Base-by-base conservation (phyloP, 2,329 filamentous ascomycete species). In the Phoma sp. region DNA sequence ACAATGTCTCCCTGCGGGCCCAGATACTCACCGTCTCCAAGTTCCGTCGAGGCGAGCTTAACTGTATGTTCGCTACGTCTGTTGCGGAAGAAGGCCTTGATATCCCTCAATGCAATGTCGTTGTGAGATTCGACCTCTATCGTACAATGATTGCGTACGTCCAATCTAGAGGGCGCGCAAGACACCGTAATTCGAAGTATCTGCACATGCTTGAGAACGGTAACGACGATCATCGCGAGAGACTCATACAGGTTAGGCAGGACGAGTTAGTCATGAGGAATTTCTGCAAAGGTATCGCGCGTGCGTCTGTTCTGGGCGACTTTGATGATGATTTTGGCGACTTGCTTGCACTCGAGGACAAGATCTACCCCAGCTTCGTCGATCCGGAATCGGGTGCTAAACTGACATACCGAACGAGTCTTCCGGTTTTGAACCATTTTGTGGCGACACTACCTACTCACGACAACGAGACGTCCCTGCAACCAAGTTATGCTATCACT, bases 141-240 rank as follows among this genome's bases (percentile, higher is more conserved):
- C 82, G 83, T 9, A 97, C 93, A 0, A 86, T 96, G 73, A 98
- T 98, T 47, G 90, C 96, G 68, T 98, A 97, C 69, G 87, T 98
- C 18, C 95, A 99, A 72, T 97, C 93, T 11, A 85, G 91, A 58
- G 95, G 95, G 0, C 85, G 95, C 48, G 95, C 95, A 10, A 84
- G 95, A 35, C 89, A 91, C 65, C 74, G 77, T 0, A 83, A 88
- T 49, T 98, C 95, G 0, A 86, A 84, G 59, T 97, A 93, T 71
- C 83, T 93, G 30, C 90, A 90, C 66, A 93, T 99, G 89, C 71
- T 91, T 2, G 93, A 98, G 69, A 69, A 75, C 1, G 83, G 82
- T 7, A 96, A 96, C 64, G 60, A 72, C 10, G 77, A 78, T 0
- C 89, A 96, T 44, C 62, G 71, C 1, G 74, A 80, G 33, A 78